Evolutionary conservation across 179 eudicot genomes (phyloP).

Genomic region (Pouteria campechiana): DNA sequence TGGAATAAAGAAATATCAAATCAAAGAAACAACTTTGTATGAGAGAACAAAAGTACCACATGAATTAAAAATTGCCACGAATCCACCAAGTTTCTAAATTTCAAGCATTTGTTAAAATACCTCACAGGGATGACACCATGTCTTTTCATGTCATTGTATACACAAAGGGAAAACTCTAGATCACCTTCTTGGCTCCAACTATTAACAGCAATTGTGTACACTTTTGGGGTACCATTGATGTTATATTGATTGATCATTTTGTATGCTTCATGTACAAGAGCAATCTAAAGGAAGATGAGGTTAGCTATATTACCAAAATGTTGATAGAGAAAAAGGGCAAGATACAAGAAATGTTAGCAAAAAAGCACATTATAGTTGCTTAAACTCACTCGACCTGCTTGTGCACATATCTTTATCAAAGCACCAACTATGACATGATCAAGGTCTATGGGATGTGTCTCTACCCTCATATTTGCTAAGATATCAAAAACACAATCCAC

Average conservation of each 20-base stretch:
- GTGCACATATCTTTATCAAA: conserved; percentile 74
- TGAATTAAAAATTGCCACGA: no score
- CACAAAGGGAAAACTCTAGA: conserved; percentile 85
- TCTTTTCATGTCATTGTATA: conserved; percentile 72
- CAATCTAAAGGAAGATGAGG: conserved; percentile 32
- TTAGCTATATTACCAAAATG: neutral
- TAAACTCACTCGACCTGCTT: conserved; percentile 70
- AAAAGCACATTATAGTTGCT: no score
- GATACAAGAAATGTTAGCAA: neutral
- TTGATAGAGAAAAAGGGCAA: neutral
- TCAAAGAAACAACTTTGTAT: no score
- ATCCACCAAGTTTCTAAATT: no score
- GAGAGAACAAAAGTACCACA: no score
- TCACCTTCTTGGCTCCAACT: conserved; percentile 84
- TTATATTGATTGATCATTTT: conserved; percentile 59
- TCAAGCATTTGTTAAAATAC: no score
- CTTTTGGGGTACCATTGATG: conserved; percentile 88
- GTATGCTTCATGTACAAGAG: conserved; percentile 67
- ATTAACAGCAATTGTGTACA: conserved; percentile 88
- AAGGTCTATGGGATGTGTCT: conserved; percentile 68
- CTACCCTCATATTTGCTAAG: conserved; percentile 77
- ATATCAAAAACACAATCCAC: conserved; percentile 98
- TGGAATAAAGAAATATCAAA: no score
- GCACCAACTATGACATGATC: conserved; percentile 93
- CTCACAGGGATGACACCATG: conserved; percentile 86